Evolutionary conservation across 805 yeast genomes (phyloP).

Genomic region (Kuraishia ogatae): DNA sequence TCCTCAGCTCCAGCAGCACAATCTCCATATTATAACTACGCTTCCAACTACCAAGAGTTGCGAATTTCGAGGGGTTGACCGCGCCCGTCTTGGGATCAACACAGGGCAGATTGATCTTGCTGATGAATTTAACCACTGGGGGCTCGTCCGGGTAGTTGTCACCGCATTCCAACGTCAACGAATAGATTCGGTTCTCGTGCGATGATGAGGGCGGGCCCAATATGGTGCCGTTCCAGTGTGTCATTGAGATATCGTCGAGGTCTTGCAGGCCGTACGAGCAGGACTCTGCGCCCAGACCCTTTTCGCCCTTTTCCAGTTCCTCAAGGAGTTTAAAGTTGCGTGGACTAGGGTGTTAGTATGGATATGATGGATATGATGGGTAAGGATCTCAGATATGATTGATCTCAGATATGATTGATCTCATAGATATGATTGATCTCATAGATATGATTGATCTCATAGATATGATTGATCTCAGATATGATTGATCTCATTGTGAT

Average conservation of each 20-base stretch:
- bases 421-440: no score
- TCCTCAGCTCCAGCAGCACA: constrained; percentile 79
- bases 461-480: no score
- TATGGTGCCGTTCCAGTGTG: constrained; percentile 96
- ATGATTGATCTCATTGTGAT: no score
- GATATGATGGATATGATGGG: no score
- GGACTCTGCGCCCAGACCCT: constrained; percentile 94
- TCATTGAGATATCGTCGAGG: constrained; percentile 87
- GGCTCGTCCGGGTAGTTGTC: constrained; percentile 82
- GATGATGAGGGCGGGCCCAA: constrained; percentile 82
- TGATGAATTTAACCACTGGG: constrained; percentile 71
- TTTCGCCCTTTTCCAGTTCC: constrained; percentile 96
- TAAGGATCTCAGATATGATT: not conserved
- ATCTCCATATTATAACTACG: constrained; percentile 90
- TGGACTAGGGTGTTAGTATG: constrained; percentile 43
- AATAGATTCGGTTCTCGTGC: constrained; percentile 91
- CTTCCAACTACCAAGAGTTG: constrained; percentile 77
- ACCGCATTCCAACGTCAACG: constrained; percentile 75
- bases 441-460: no score
- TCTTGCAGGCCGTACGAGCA: constrained; percentile 92
- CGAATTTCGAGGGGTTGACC: constrained; percentile 45
- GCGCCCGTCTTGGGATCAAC: constrained; percentile 60
- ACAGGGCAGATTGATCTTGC: constrained; percentile 86
- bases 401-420: no score
- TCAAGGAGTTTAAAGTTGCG: constrained; percentile 91